These are phyloP conservation scores for Pholiota adiposa DNA, from an alignment of 1,284 basidiomycete genomes.

Conservation along the genomic window DNA sequence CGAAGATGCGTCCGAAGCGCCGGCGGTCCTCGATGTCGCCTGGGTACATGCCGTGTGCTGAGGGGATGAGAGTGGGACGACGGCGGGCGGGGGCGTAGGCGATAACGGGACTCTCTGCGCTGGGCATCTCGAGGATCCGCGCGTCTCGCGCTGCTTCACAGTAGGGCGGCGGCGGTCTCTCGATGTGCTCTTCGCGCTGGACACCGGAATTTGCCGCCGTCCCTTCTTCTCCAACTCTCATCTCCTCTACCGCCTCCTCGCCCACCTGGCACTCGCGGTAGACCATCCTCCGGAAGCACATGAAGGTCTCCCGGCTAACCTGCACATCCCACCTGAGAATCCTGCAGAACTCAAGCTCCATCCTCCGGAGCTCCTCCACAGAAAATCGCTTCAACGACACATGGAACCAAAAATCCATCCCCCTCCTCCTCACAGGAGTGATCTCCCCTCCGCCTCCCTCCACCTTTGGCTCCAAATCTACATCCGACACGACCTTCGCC, in stretches of 20 bases:
- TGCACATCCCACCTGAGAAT: constrained; percentile 14
- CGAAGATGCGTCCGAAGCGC: background rate
- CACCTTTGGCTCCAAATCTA: background rate
- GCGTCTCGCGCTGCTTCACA: background rate
- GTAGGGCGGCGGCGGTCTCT: constrained; percentile 3
- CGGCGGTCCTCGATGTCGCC: background rate
- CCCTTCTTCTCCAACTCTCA: background rate
- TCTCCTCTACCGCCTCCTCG: background rate
- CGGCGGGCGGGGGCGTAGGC: too few relatives aligned
- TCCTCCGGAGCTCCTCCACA: constrained; percentile 4
- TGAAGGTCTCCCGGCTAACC: constrained; percentile 22
- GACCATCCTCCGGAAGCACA: background rate
- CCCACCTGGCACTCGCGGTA: background rate
- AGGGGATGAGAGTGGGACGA: background rate
- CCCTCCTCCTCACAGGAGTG: background rate
- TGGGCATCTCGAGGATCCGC: background rate
- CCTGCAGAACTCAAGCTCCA: constrained; percentile 10
- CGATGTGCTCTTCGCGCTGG: background rate
- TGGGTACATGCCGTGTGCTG: background rate
- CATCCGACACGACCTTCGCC: constrained; percentile 10
- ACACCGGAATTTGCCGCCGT: background rate
- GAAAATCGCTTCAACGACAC: background rate
- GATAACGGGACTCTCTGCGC: background rate
- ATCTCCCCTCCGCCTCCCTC: background rate
- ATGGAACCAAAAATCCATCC: background rate